A percentile compares a stretch with the other conserved stretches of the same genome.
Evolutionary conservation across 1,139 yeast genomes (phyloP).

Genomic region (Torulaspora globosa): DNA sequence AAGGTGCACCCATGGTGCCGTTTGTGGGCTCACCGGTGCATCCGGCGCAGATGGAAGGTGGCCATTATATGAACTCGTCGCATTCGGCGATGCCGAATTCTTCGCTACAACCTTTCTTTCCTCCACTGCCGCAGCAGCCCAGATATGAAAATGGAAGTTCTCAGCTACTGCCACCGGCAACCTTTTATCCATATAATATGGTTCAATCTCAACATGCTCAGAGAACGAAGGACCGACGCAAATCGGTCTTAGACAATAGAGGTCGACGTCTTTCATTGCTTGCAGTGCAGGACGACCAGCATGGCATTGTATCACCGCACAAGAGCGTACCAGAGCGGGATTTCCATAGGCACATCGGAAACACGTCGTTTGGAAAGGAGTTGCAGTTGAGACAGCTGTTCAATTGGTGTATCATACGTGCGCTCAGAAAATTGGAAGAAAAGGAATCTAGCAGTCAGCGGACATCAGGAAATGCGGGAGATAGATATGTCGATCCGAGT

Average conservation of each 20-base stretch:
- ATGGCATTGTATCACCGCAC: conserved; percentile 33
- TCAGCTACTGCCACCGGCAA: conserved; percentile 30
- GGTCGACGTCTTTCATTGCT: conserved; percentile 16
- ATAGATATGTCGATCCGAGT: conserved; percentile 22
- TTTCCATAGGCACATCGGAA: conserved; percentile 34
- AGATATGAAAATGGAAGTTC: conserved; percentile 12
- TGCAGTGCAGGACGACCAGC: conserved; percentile 17
- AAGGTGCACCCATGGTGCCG: conserved; percentile 23
- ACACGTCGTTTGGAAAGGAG: conserved; percentile 29
- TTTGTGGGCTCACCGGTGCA: conserved; percentile 25
- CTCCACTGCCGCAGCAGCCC: conserved; percentile 16
- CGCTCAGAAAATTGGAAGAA: conserved; percentile 23
- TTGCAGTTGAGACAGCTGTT: conserved; percentile 33
- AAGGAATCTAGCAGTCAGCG: conserved; percentile 5
- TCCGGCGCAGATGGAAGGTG: conserved; percentile 15
- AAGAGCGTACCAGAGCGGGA: conserved; percentile 34
- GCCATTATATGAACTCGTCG: conserved; percentile 18
- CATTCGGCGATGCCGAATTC: conserved; percentile 24
- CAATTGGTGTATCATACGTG: conserved; percentile 34
- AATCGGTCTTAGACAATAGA: conserved; percentile 27
- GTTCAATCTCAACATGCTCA: conserved; percentile 10
- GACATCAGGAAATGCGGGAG: conserved; percentile 2
- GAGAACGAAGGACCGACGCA: conserved; percentile 19
- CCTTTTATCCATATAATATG: conserved; percentile 20
- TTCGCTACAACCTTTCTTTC: conserved; percentile 30